Conservation (phyloP, 495 filamentous ascomycete species). For the Extremus antarcticus region DNA sequence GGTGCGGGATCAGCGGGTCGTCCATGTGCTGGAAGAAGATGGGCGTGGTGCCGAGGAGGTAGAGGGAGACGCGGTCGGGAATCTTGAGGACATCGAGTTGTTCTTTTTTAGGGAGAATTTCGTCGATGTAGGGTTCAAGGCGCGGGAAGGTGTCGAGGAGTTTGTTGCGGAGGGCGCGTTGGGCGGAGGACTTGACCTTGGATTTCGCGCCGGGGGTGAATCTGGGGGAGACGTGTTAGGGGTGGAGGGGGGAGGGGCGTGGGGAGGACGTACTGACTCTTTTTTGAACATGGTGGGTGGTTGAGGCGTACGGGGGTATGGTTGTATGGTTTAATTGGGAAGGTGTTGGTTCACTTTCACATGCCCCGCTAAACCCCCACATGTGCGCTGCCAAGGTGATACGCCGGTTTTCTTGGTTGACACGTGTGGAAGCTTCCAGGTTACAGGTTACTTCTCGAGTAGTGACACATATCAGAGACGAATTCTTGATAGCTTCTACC, state of each 20-base stretch:
- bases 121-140: constrained; percentile 81
- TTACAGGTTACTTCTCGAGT: too few species aligned
- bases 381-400: too few species aligned
- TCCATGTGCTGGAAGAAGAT: constrained; percentile 90
- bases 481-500: too few species aligned
- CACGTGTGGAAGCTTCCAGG: too few species aligned
- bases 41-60: constrained; percentile 61
- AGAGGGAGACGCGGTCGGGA: constrained; percentile 77
- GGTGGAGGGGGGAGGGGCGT: constrained; percentile 6
- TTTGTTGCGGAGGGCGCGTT: constrained; percentile 72
- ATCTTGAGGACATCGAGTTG: constrained; percentile 85
- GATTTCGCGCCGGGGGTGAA: constrained; percentile 70
- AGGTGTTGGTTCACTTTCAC: too few species aligned
- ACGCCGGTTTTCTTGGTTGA: too few species aligned
- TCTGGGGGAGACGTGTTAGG: constrained; percentile 32
- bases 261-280: constrained; percentile 16
- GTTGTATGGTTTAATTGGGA: too few species aligned
- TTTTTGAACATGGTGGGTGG: constrained; percentile 19
- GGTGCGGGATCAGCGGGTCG: constrained; percentile 64
- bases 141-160: constrained; percentile 75
- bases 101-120: constrained; percentile 91
- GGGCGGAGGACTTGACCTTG: constrained; percentile 95
- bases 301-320: too few species aligned
- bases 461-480: too few species aligned
- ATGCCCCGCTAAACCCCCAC: neutral